A percentile compares a stretch with the other conserved stretches of the same genome.
Evolutionary conservation across 306 rosid species (phyloP).

Genomic region (Geum urbanum): DNA sequence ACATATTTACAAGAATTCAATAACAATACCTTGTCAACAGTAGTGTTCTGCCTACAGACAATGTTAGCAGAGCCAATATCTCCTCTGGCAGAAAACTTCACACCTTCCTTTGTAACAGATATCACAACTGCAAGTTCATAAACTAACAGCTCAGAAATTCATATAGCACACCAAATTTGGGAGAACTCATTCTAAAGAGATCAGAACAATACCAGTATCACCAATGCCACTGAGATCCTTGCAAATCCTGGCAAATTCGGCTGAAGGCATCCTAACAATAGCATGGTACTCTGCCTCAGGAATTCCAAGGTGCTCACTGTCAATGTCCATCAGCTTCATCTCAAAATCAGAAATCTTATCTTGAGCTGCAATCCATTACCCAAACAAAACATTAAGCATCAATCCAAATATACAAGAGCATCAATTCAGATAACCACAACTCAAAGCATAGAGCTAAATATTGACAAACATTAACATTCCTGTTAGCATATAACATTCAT

Average conservation of each 20-base stretch:
- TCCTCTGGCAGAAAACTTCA: conserved; percentile 88
- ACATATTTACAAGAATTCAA: background rate
- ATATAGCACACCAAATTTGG: background rate
- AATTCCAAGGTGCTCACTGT: conserved; percentile 93
- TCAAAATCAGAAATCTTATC: conserved; percentile 91
- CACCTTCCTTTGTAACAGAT: conserved; percentile 91
- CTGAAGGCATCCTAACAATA: conserved; percentile 83
- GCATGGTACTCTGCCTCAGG: conserved; percentile 96
- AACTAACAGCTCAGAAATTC: background rate
- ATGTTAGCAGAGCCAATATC: conserved; percentile 93
- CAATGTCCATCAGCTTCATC: conserved; percentile 98
- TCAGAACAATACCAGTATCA: conserved; percentile 63
- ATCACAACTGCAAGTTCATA: conserved; percentile 63
- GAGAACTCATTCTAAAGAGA: background rate
- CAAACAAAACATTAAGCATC: background rate
- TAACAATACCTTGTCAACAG: conserved; percentile 71
- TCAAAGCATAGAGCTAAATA: background rate
- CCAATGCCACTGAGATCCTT: conserved; percentile 91
- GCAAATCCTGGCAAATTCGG: conserved; percentile 89
- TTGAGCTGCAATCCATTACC: conserved; percentile 35
- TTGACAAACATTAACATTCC: background rate
- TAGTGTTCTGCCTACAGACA: conserved; percentile 84
- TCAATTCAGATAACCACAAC: background rate
- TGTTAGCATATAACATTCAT: too few relatives aligned
- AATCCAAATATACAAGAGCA: conserved; percentile 3